Percentiles rank a stretch among this genome's conserved stretches.
These are phyloP conservation scores for Patellifolia procumbens DNA, from an alignment of 179 eudicot genomes.

Conservation along the genomic window DNA sequence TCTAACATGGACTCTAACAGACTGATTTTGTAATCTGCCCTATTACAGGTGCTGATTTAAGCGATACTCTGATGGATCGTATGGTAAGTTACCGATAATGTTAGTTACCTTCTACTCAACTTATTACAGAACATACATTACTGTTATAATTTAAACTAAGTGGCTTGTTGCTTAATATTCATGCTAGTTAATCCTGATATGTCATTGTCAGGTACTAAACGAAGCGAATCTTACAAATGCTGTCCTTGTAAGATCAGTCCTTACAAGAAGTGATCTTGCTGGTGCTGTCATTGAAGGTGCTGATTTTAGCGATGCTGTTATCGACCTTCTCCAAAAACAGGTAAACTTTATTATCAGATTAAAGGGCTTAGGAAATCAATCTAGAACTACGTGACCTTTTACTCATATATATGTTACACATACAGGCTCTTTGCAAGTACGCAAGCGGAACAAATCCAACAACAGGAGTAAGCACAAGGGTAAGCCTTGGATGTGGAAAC, in stretches of 20 bases:
- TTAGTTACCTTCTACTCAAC: too few species aligned
- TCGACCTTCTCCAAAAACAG: constrained; percentile 89
- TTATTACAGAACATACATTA: too few species aligned
- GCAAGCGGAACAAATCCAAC: constrained; percentile 85
- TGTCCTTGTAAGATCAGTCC: constrained; percentile 79
- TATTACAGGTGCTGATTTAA: constrained; percentile 88
- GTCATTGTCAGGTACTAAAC: constrained; percentile 65
- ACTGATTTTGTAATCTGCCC: neutral
- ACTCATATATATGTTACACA: too few species aligned
- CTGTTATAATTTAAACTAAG: too few species aligned
- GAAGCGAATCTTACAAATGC: constrained; percentile 96
- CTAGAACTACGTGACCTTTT: too few species aligned
- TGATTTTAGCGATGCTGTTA: constrained; percentile 94
- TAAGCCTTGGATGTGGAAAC: constrained; percentile 91
- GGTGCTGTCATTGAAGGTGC: constrained; percentile 92
- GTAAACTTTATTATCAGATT: too few species aligned
- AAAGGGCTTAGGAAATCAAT: too few species aligned
- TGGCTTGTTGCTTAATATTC: neutral
- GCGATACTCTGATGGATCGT: constrained; percentile 97
- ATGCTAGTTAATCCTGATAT: neutral
- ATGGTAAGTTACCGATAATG: constrained; percentile 79
- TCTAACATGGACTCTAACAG: neutral
- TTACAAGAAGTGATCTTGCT: constrained; percentile 94
- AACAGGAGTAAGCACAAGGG: constrained; percentile 88
- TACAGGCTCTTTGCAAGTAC: constrained; percentile 92